Base-by-base conservation (phyloP, 1,284 basidiomycete genomes). In the Gymnopus androsaceus region DNA sequence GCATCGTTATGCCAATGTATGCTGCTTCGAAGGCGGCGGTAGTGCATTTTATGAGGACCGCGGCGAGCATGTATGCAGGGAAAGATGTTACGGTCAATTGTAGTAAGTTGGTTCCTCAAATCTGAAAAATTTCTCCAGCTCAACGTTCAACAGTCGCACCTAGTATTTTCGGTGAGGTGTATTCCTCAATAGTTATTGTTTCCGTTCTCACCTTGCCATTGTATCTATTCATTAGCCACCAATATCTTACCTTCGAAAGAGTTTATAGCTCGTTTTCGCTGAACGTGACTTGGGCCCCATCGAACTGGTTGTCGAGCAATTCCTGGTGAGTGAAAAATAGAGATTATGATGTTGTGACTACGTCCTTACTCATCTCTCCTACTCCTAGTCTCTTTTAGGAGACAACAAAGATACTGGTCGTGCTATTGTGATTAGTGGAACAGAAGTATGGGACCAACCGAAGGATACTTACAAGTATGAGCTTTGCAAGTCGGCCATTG, bases 361-460 rank as follows among this genome's bases (percentile, higher is more conserved):
- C 33, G 30, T 37, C 15, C 42, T 17, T 36, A 31, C 36, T 17
- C 36, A 48, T 25, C 2, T 17, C 4, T 25, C 3, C 14, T 31
- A 4, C 19, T 51, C 23, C 6, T 23, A 63, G 63, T 61, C 62
- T 50, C 48, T 59, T 1, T 56, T 63, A 12, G 63, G 63, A 15
- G 56, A 55, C 19, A 62, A 56, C 45, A 50, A 38, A n/a, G 46
- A 62, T 33, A 63, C 58, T 51, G 63, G 63, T 14, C 57, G 60
- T 44, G 60, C 59, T 2, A 56, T 63, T 14, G 57, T 59, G 0
- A 55, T 63, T 36, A 58, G 46, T 25, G 50, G 57, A 15, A 50
- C 55, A 4, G 48, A 57, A n/a, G 57, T 61, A 5, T 64, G 63
- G 61, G 55, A 54, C n/a, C 60, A 64, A 28, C 61, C 63, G 14